These are phyloP conservation scores for Symmetrospora coprosmae DNA, from an alignment of 768 basidiomycete species.

Conservation along the genomic window DNA sequence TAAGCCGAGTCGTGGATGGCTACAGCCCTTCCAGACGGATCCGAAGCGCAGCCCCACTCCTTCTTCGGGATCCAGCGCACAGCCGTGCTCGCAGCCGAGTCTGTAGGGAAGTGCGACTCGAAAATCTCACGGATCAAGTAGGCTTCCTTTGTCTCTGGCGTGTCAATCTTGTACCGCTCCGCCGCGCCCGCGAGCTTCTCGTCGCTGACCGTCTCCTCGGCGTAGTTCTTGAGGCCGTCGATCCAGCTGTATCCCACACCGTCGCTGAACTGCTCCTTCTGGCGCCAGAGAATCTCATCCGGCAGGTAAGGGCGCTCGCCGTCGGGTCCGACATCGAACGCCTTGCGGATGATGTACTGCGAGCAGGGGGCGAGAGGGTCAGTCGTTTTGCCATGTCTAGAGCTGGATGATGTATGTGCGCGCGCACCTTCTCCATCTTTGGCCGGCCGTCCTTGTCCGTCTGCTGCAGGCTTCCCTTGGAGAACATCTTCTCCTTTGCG, in stretches of 20 bases:
- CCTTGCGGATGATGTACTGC: conserved; percentile 91
- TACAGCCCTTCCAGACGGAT: conserved; percentile 89
- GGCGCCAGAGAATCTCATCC: conserved; percentile 85
- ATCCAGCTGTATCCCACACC: conserved; percentile 99
- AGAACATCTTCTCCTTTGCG: conserved; percentile 74
- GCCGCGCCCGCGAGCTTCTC: conserved; percentile 58
- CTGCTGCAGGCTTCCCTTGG: conserved; percentile 59
- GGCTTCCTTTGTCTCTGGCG: conserved; percentile 92
- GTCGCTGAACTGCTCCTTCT: conserved; percentile 99
- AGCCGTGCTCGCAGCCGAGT: conserved; percentile 75
- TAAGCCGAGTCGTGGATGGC: conserved; percentile 92
- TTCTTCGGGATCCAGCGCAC: conserved; percentile 54
- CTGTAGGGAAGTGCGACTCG: conserved; percentile 67
- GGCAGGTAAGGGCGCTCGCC: conserved; percentile 81
- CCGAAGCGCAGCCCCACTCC: conserved; percentile 90
- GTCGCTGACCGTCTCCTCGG: conserved; percentile 60
- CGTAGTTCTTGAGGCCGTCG: conserved; percentile 87
- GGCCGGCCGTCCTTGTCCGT: conserved; percentile 73
- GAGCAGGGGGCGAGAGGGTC: neutral
- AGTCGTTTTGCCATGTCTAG: neutral
- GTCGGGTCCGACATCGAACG: conserved; percentile 72
- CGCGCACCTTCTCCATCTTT: conserved; percentile 83
- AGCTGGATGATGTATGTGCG: no score
- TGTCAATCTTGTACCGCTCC: conserved; percentile 61
- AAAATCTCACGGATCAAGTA: conserved; percentile 86